These are phyloP conservation scores for Bertia moriformis DNA, from an alignment of 2,329 filamentous ascomycete genomes.

Conservation along the genomic window DNA sequence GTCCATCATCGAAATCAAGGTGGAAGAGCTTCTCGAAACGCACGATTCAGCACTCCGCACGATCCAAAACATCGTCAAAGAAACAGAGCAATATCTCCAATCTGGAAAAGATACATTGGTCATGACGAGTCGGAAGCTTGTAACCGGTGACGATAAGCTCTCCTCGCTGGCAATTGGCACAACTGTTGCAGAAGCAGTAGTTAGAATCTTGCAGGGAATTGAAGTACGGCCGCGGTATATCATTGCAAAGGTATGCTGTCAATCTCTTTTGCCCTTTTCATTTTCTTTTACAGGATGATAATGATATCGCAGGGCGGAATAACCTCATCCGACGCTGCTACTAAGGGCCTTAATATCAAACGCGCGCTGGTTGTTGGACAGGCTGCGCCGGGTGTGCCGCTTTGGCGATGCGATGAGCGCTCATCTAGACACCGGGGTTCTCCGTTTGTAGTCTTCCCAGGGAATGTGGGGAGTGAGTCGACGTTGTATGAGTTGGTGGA, in stretches of 20 bases:
- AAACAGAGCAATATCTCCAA: slow-evolving; percentile 21
- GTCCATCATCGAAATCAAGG: slow-evolving; percentile 28
- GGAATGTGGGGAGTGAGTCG: slow-evolving; percentile 35
- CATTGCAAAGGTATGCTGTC: slow-evolving; percentile 29
- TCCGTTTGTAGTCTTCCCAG: slow-evolving; percentile 42
- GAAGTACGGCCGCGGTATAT: slow-evolving; percentile 35
- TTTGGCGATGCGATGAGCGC: slow-evolving; percentile 41
- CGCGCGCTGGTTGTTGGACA: slow-evolving; percentile 38
- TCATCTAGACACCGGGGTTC: slow-evolving; percentile 32
- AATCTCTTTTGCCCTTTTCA: background rate
- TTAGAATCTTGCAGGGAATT: slow-evolving; percentile 29
- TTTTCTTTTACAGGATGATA: slow-evolving; percentile 1
- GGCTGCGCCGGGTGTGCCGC: slow-evolving; percentile 38
- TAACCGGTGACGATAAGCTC: slow-evolving; percentile 30
- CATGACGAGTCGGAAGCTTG: slow-evolving; percentile 40
- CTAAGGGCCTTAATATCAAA: slow-evolving; percentile 37
- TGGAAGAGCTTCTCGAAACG: slow-evolving; percentile 27
- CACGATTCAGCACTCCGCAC: slow-evolving; percentile 13
- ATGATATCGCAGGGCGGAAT: slow-evolving; percentile 32
- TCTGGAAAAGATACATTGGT: slow-evolving; percentile 35
- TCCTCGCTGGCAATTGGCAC: slow-evolving; percentile 38
- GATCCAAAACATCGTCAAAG: slow-evolving; percentile 12
- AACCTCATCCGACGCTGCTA: slow-evolving; percentile 41
- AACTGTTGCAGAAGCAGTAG: slow-evolving; percentile 32
- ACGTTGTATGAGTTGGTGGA: slow-evolving; percentile 29